Base-by-base conservation (phyloP, 768 basidiomycete species). In the Tricholomella constricta region DNA sequence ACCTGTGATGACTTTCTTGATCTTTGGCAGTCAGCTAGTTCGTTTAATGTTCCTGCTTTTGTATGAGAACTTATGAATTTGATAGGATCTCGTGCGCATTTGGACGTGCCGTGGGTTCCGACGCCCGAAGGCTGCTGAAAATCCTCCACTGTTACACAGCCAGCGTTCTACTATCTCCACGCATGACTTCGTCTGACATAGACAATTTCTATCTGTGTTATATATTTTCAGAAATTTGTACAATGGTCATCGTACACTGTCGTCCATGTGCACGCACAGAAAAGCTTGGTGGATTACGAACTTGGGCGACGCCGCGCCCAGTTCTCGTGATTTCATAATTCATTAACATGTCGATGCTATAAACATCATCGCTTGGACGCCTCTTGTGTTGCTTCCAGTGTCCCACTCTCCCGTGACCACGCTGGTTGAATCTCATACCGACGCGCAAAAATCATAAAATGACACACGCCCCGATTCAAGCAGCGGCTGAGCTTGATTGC, bases 21-120 rank as follows among this genome's bases (percentile, higher is more conserved):
- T 64, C 38, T 65, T 67, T 45, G 63, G 64, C 15, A 64, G 55
- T 15, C 67, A 65, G 55, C 19, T 51, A 54, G 67, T 66, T 14
- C 15, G 64, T 48, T 15, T 34, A 32, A 27, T 15, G 14, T 3
- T 1, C 27, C 25, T 26, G 17, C 15, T 45, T 22, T 1, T 38
- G 6, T 10, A 47, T 27, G 2, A 37, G 47, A 34, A 35, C 44
- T 56, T 15, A 54, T 37, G 37, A 7, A 7, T 15, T 15, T 7
- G 20, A 25, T 43, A 59, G 58, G 58, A 59, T 26, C 45, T 59
- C 14, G 2, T 54, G 14, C 52, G 41, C 27, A 32, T 54, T 17
- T 59, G 58, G 52, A 57, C 43, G 17, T 57, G 49, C 35, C 44
- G 35, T 40, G 26, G 58, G 15, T 40, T 32, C 26, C 22, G 42